phyloP scores from a whole-genome alignment of 768 basidiomycete genomes.

The Tephrocybe sp. region DNA sequence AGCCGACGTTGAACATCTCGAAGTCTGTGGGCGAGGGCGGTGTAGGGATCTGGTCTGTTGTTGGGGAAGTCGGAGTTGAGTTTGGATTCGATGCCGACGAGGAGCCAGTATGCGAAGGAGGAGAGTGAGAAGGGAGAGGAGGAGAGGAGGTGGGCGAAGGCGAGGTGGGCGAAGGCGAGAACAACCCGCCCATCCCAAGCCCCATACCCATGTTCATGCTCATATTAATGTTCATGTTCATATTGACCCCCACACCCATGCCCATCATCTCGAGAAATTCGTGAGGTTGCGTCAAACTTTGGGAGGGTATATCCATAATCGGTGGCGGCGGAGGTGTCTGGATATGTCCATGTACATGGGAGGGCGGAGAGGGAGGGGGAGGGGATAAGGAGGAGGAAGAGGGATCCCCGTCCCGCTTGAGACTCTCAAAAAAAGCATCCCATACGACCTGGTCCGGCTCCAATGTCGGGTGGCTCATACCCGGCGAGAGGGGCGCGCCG shows the following conservation, averaged over 20 bases:
- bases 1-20: constrained; percentile 10
- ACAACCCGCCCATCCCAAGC: not conserved
- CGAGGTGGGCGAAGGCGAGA: not conserved
- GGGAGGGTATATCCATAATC: not conserved
- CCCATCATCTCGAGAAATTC: not conserved
- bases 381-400: not conserved
- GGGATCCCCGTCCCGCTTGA: constrained; percentile 9
- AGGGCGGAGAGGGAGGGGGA: not conserved
- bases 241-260: constrained; percentile 1
- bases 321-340: not conserved
- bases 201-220: constrained; percentile 6
- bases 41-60: too few species aligned
- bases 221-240: constrained; percentile 11
- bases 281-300: not conserved
- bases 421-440: constrained; percentile 18
- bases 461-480: not conserved
- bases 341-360: not conserved
- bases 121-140: not conserved
- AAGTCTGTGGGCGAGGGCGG: not conserved
- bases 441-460: constrained; percentile 11
- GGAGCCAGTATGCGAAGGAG: not conserved
- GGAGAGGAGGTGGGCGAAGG: not conserved
- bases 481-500: not conserved
- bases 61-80: not conserved
- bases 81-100: too few species aligned